Conservation (phyloP, 2,329 filamentous ascomycete genomes). For the Aureobasidium sp. region DNA sequence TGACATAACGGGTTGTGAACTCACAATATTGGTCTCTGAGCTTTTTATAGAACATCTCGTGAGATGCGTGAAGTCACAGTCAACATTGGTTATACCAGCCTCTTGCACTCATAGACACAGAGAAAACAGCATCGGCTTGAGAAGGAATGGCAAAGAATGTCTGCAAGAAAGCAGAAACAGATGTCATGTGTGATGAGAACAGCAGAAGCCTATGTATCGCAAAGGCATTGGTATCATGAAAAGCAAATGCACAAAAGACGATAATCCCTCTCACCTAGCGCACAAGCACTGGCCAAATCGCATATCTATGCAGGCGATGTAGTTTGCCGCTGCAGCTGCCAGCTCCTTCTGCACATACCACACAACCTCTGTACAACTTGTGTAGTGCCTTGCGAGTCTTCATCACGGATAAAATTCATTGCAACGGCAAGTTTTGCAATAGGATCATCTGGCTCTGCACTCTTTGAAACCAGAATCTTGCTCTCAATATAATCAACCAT, state of each 20-base stretch:
- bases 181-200: background rate
- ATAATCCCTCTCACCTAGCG: background rate
- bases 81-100: background rate
- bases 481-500: conserved; percentile 35
- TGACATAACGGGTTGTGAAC: background rate
- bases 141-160: background rate
- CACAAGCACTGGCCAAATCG: background rate
- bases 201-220: conserved; percentile 10
- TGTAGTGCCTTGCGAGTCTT: conserved; percentile 39
- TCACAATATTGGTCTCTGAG: background rate
- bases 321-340: conserved; percentile 25
- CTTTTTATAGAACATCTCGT: background rate
- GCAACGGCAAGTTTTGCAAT: conserved; percentile 42
- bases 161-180: background rate
- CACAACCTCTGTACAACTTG: conserved; percentile 44
- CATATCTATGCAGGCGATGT: background rate
- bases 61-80: background rate
- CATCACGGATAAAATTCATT: conserved; percentile 41
- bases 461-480: conserved; percentile 20
- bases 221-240: conserved; percentile 11
- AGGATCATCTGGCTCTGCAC: conserved; percentile 32
- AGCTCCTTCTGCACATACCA: conserved; percentile 42
- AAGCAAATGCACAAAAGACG: conserved; percentile 3
- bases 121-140: background rate
- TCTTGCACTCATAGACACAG: background rate